Base-by-base conservation (phyloP, 768 basidiomycete genomes). In the Suillus bovinus region DNA sequence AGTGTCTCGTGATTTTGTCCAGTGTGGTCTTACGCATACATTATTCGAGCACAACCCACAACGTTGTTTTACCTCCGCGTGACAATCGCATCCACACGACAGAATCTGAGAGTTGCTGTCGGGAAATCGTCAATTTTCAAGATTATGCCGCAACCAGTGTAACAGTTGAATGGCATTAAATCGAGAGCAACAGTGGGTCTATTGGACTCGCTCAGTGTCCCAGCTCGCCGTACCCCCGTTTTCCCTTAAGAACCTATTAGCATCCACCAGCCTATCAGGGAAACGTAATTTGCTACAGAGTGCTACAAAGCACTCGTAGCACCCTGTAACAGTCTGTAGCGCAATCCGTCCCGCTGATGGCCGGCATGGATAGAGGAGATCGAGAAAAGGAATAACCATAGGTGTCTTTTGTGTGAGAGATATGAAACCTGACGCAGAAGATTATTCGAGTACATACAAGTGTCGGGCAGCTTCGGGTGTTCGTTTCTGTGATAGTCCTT, bases 331-430 rank as follows among this genome's bases (percentile, higher is more conserved):
- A n/a, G n/a, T n/a, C n/a, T n/a, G n/a, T n/a, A n/a, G n/a, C n/a
- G n/a, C n/a, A n/a, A n/a, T n/a, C n/a, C n/a, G n/a, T n/a, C n/a
- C n/a, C n/a, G n/a, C n/a, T n/a, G n/a, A n/a, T 86, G 17, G 80
- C 87, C 52, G 86, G 88, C 66, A 77, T 89, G 86, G 86, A 79
- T 90, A 24, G 77, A 79, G 34, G 82, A 86, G 66, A 79, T 85
- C 36, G 79, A 83, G 42, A 20, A 44, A 44, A 10, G 42, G 11
- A 5, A n/a, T 11, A 44, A n/a, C 20, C n/a, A n/a, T n/a, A 10
- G 4, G 20, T 42, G 41, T 42, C 20, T 42, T 42, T n/a, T 42
- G 14, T 10, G 9, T n/a, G 10, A n/a, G 41, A 42, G 41, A n/a
- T 42, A n/a, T n/a, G 41, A 42, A 42, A 42, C 17, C 1, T 42